These are phyloP conservation scores for Termitomyces sp. DNA, from an alignment of 768 basidiomycete species.

Conservation along the genomic window DNA sequence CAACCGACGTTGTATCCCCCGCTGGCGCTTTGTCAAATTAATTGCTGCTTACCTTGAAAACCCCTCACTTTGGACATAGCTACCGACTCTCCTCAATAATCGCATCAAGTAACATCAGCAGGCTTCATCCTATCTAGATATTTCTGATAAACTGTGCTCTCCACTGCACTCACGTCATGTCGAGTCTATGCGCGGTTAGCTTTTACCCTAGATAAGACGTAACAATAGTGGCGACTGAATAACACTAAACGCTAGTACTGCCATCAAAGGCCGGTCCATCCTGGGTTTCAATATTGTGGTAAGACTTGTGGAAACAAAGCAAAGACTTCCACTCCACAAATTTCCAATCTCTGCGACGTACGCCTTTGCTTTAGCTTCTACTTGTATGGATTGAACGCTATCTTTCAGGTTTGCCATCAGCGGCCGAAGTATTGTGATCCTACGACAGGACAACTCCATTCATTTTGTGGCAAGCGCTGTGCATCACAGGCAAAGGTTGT, in stretches of 20 bases:
- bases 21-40: background rate
- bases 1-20: background rate
- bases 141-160: background rate
- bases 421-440: constrained; percentile 62
- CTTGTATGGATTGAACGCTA: background rate
- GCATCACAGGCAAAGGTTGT: constrained; percentile 25
- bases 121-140: background rate
- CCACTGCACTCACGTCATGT: background rate
- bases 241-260: constrained; percentile 41
- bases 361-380: constrained; percentile 12
- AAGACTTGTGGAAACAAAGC: constrained; percentile 54
- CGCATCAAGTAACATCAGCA: background rate
- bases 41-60: background rate
- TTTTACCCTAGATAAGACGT: background rate
- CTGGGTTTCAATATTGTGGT: constrained; percentile 59
- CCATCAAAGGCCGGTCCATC: constrained; percentile 53
- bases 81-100: background rate
- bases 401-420: constrained; percentile 50
- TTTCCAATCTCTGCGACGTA: constrained; percentile 48
- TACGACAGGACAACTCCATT: constrained; percentile 42
- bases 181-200: constrained; percentile 6
- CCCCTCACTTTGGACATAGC: background rate
- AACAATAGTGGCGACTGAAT: background rate
- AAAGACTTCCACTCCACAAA: constrained; percentile 25
- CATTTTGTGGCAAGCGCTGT: constrained; percentile 63